Conservation (phyloP, 1,284 basidiomycete genomes). For the Sporisorium iseilematis-ciliati region DNA sequence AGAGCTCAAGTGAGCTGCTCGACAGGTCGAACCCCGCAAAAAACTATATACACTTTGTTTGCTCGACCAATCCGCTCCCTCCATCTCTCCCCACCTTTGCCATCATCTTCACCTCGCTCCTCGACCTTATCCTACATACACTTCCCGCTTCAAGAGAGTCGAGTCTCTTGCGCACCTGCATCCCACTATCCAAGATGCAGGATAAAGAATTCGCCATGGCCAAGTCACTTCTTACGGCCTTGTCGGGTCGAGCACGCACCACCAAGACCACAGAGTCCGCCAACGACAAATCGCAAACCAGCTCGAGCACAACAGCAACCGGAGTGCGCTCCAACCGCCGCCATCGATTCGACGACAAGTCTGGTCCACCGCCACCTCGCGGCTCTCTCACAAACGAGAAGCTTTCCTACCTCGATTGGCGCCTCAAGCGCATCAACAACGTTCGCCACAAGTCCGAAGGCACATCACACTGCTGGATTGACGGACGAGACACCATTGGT, state of each 20-base stretch:
- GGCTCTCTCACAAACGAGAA: conserved; percentile 48
- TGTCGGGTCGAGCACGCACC: conserved; percentile 22
- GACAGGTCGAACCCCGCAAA: neutral
- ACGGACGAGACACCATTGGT: conserved; percentile 48
- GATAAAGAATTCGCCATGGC: conserved; percentile 35
- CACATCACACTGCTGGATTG: conserved; percentile 31
- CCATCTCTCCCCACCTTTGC: neutral
- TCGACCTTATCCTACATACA: neutral
- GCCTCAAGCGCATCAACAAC: conserved; percentile 46
- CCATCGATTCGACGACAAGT: conserved; percentile 46
- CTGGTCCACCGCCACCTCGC: conserved; percentile 40
- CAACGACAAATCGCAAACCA: conserved; percentile 11
- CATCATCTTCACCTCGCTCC: neutral
- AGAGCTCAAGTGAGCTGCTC: neutral
- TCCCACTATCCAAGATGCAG: conserved; percentile 17
- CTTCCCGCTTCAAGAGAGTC: neutral
- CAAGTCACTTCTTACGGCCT: conserved; percentile 35
- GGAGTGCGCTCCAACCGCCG: conserved; percentile 15
- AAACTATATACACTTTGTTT: conserved; percentile 1
- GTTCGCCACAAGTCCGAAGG: conserved; percentile 33
- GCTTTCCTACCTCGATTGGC: conserved; percentile 55
- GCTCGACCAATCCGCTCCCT: neutral
- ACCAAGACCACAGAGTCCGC: neutral
- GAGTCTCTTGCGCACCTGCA: neutral
- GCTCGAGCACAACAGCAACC: conserved; percentile 4